Evolutionary conservation across 2,329 filamentous ascomycete genomes (phyloP).

Genomic region (Fusarium hainanense): DNA sequence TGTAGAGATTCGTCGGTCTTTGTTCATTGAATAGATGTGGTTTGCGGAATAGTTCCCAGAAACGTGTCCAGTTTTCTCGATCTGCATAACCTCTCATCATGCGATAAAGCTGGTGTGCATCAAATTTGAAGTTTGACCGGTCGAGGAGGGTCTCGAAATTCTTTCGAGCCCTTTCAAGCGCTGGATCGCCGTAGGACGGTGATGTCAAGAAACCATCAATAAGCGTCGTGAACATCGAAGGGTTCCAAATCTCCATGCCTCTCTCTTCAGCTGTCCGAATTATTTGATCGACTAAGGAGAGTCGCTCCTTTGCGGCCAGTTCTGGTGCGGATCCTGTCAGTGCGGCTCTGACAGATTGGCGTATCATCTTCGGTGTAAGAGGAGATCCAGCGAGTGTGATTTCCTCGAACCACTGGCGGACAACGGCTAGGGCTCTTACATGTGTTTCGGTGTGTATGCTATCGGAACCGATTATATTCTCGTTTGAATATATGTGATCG

Average conservation of each 20-base stretch:
- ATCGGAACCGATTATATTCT: neutral
- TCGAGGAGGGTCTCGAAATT: slow-evolving; percentile 60
- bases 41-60: slow-evolving; percentile 71
- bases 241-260: slow-evolving; percentile 55
- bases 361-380: slow-evolving; percentile 50
- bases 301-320: slow-evolving; percentile 45
- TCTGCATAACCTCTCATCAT: slow-evolving; percentile 61
- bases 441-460: neutral
- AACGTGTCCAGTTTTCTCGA: slow-evolving; percentile 62
- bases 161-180: slow-evolving; percentile 54
- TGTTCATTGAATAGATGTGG: slow-evolving; percentile 61
- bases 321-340: slow-evolving; percentile 46
- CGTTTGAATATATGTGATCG: neutral
- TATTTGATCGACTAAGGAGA: slow-evolving; percentile 56
- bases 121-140: slow-evolving; percentile 53
- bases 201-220: slow-evolving; percentile 55
- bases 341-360: slow-evolving; percentile 54
- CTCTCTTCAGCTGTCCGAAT: slow-evolving; percentile 59
- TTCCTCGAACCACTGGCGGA: slow-evolving; percentile 51
- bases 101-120: slow-evolving; percentile 52
- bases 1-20: slow-evolving; percentile 67
- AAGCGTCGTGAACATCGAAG: slow-evolving; percentile 62
- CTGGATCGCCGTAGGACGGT: slow-evolving; percentile 43
- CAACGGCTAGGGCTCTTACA: slow-evolving; percentile 27
- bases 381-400: slow-evolving; percentile 54